Evolutionary conservation across 163 green algal genomes (phyloP), one percentile per base, ranked within the genome.

Genomic region (Volvox carteri): DNA sequence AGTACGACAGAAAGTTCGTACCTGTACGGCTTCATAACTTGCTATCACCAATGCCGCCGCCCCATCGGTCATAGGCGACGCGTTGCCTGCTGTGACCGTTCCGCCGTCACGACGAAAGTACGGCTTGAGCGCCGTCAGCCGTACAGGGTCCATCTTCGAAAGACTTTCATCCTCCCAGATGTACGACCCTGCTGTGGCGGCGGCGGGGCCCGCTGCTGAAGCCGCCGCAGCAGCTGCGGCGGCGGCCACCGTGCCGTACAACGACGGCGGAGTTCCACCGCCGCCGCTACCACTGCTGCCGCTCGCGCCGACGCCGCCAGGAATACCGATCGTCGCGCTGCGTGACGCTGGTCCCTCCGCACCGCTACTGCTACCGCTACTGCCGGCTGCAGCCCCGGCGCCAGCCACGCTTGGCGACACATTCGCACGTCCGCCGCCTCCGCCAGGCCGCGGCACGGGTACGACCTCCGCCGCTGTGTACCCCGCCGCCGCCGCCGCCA

Each of bases 31-130:
- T 28, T 89, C 77, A 5, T 78, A 50, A 68, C 85, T 93, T 25
- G 92, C 90, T 60, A 98, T 84, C 58, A 98, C 94, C 70, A 99
- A 70, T 0, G 97, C 97, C 16, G 96, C 97, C 1, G 96, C 96
- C 30, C 97, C 97, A 86, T 99, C 97, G 23, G 94, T 96, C 65
- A 96, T 84, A 18, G 93, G 93, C 0, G 95, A 98, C 0, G 95
- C 90, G 81, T 99, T 99, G 75, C 96, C 97, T 1, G 97, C 96
- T 4, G 96, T 98, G 30, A 98, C 92, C 3, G 93, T 94, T 18
- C 95, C 96, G 39, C 74, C 85, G 39, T 95, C 90, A 62, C 90
- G 84, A 46, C 75, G 68, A 48, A 99, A 99, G 70, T 91, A 94
- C 41, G 97, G 94, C 44, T 89, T 92, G 23, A 99, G 94, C 18